Conservation (phyloP, 306 rosid species). For the Cucurbita pepo region DNA sequence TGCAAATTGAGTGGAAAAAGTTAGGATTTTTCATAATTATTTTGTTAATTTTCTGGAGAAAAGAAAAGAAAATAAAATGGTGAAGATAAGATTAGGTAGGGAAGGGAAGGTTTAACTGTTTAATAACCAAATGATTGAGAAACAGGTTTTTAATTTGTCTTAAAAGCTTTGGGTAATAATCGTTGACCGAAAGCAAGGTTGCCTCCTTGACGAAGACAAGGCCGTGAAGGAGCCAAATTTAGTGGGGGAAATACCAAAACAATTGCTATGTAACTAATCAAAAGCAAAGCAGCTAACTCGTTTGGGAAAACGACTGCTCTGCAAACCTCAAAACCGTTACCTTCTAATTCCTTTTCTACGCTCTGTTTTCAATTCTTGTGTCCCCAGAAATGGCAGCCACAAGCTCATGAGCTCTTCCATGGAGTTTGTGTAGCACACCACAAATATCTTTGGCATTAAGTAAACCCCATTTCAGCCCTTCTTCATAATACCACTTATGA, state of each 20-base stretch:
- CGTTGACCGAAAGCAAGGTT: neutral
- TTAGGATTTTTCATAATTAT: neutral
- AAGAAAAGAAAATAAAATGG: neutral
- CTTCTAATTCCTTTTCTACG: slow-evolving; percentile 1
- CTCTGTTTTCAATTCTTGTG: slow-evolving; percentile 18
- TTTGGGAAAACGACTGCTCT: slow-evolving; percentile 11
- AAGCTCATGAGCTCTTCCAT: slow-evolving; percentile 28
- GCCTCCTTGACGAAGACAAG: slow-evolving; percentile 2
- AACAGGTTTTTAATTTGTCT: neutral
- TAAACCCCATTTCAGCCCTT: slow-evolving; percentile 19
- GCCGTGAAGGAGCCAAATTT: neutral
- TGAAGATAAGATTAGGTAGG: neutral
- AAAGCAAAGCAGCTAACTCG: neutral
- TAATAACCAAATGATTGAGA: neutral
- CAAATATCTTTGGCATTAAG: slow-evolving; percentile 7
- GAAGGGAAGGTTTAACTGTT: neutral
- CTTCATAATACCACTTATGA: slow-evolving; percentile 15
- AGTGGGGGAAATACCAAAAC: slow-evolving; percentile 1
- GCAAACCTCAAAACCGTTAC: neutral
- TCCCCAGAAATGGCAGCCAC: slow-evolving; percentile 38
- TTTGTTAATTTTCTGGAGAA: neutral
- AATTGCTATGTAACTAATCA: neutral
- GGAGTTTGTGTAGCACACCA: slow-evolving; percentile 29
- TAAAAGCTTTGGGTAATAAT: slow-evolving; percentile 10
- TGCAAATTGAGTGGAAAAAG: neutral